Evolutionary conservation across 345 rosid genomes (phyloP).

Genomic region (Crucihimalaya himalaica): DNA sequence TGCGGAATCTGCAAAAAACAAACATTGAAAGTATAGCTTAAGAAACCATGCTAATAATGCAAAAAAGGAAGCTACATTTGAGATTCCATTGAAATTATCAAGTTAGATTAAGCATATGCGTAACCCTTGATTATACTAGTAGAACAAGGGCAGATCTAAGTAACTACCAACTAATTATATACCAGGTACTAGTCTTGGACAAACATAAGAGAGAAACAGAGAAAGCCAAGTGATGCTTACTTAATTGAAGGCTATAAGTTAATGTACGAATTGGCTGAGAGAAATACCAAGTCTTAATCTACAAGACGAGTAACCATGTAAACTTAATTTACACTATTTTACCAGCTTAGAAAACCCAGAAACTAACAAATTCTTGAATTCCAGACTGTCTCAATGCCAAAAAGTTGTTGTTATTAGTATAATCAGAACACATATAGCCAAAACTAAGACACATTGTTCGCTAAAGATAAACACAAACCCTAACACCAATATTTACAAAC

Average conservation of each 20-base stretch:
- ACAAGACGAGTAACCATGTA: not conserved
- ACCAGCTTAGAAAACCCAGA: too few relatives aligned
- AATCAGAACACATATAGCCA: not conserved
- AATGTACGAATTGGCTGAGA: not conserved
- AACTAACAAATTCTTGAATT: too few relatives aligned
- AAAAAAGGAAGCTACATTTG: not conserved
- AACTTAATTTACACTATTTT: too few relatives aligned
- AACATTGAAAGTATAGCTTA: not conserved
- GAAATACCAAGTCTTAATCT: not conserved
- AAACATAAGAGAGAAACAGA: not conserved
- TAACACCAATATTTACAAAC: not conserved
- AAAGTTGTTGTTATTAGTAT: not conserved
- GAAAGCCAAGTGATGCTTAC: not conserved
- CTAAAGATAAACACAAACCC: not conserved
- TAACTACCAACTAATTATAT: not conserved
- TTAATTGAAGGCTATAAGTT: not conserved
- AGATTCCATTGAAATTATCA: not conserved
- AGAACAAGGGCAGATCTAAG: not conserved
- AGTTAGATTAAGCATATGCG: not conserved
- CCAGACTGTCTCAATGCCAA: not conserved
- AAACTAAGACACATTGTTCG: not conserved
- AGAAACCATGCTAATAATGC: not conserved
- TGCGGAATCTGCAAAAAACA: slow-evolving; percentile 63
- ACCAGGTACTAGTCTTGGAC: not conserved
- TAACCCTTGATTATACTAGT: not conserved